These are phyloP conservation scores for Exidia glandulosa DNA, from an alignment of 768 basidiomycete species.

Conservation along the genomic window DNA sequence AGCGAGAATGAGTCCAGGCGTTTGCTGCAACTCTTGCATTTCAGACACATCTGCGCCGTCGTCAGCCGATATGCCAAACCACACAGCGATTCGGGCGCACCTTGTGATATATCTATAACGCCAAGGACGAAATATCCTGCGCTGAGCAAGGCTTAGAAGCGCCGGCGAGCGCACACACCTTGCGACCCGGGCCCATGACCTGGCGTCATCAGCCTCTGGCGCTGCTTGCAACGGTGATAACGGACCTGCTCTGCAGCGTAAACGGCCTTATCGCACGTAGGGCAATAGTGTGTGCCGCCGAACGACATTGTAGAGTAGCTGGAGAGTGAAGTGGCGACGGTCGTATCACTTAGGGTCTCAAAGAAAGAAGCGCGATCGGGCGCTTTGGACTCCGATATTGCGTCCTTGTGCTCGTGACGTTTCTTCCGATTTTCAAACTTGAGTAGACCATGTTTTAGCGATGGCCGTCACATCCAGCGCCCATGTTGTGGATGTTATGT, in stretches of 20 bases:
- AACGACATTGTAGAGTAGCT: too few species aligned
- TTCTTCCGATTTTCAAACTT: too few species aligned
- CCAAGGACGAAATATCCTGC: too few species aligned
- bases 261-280: constrained; percentile 62
- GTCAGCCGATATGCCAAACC: background rate
- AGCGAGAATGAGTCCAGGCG: constrained; percentile 66
- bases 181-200: constrained; percentile 85
- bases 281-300: constrained; percentile 60
- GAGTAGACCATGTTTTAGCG: too few species aligned
- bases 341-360: too few species aligned
- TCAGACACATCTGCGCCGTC: constrained; percentile 59
- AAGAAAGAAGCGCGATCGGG: too few species aligned
- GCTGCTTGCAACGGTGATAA: background rate
- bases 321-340: too few species aligned
- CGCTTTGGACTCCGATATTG: too few species aligned
- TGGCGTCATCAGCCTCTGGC: constrained; percentile 18
- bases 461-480: too few species aligned
- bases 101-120: constrained; percentile 77
- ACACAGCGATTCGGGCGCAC: constrained; percentile 25
- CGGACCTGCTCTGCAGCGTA: constrained; percentile 83
- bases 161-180: constrained; percentile 43
- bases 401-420: too few species aligned
- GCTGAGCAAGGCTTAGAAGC: too few species aligned
- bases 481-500: too few species aligned
- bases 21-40: constrained; percentile 70